phyloP scores from a whole-genome alignment of 75 land plant genomes.

The Adiantum capillusveneris region DNA sequence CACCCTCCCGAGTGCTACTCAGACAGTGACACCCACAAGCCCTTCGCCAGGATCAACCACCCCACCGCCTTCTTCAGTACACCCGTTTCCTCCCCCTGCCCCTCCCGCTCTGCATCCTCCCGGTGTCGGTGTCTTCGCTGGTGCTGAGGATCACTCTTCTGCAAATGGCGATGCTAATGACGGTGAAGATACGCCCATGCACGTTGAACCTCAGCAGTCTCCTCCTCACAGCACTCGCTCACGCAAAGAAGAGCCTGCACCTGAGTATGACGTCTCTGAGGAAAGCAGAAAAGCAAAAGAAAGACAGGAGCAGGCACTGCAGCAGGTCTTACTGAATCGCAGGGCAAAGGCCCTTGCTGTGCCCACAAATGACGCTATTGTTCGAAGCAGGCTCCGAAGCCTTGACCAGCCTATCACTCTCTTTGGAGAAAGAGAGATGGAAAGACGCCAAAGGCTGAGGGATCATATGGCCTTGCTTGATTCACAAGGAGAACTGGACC shows the following conservation, averaged over 20 bases:
- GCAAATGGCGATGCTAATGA: no score
- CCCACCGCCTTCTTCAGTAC: no score
- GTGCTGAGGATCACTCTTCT: no score
- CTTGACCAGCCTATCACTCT: slow-evolving; percentile 87
- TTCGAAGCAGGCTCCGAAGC: slow-evolving; percentile 71
- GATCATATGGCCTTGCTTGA: slow-evolving; percentile 79
- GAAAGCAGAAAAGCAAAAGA: slow-evolving; percentile 66
- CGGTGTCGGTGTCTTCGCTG: no score
- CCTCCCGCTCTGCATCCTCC: no score
- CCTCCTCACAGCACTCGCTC: no score
- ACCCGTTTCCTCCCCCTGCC: no score
- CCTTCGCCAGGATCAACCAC: no score
- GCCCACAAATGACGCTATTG: slow-evolving; percentile 90
- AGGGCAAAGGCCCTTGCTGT: slow-evolving; percentile 89
- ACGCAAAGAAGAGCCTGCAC: slow-evolving; percentile 4
- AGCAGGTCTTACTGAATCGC: slow-evolving; percentile 69
- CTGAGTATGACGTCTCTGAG: slow-evolving; percentile 77
- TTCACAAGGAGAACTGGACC: slow-evolving; percentile 78
- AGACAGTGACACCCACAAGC: no score
- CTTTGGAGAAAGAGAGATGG: slow-evolving; percentile 99
- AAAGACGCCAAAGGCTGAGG: slow-evolving; percentile 84
- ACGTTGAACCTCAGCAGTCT: no score
- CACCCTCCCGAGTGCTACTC: no score
- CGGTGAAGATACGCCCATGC: no score
- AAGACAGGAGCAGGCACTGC: slow-evolving; percentile 71